These are phyloP conservation scores for Thelonectria rubi DNA, from an alignment of 2,329 filamentous ascomycete genomes.

Conservation along the genomic window DNA sequence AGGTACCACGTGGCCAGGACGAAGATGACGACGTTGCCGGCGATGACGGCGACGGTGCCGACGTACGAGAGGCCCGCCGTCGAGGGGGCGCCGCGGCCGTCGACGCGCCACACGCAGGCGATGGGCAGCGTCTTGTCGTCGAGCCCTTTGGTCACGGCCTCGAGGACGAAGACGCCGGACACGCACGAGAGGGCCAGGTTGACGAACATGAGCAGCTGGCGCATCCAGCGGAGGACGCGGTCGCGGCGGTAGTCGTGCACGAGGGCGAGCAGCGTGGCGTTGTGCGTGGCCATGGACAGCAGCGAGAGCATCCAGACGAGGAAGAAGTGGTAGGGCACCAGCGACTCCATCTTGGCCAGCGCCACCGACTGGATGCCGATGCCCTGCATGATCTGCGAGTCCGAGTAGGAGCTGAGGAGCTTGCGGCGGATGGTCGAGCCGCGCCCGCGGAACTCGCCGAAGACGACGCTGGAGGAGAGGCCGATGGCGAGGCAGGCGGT, in stretches of 20 bases:
- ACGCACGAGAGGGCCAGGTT: conserved; percentile 68
- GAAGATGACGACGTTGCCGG: conserved; percentile 67
- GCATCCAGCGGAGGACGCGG: conserved; percentile 72
- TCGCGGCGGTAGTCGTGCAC: conserved; percentile 73
- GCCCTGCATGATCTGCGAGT: conserved; percentile 74
- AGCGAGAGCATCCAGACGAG: conserved; percentile 74
- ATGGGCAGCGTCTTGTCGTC: conserved; percentile 65
- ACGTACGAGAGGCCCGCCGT: conserved; percentile 60
- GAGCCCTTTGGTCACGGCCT: conserved; percentile 62
- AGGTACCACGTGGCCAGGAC: conserved; percentile 70
- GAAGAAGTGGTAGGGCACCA: conserved; percentile 76
- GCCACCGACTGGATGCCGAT: conserved; percentile 74
- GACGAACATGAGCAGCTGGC: conserved; percentile 72
- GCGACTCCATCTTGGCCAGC: conserved; percentile 64
- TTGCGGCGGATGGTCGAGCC: conserved; percentile 67
- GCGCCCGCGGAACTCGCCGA: conserved; percentile 60
- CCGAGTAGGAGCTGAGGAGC: conserved; percentile 70
- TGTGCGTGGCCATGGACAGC: conserved; percentile 72
- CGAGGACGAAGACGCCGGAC: conserved; percentile 65
- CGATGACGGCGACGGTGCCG: conserved; percentile 70
- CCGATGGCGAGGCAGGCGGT: conserved; percentile 66
- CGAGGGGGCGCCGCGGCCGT: conserved; percentile 46
- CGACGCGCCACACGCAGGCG: conserved; percentile 66
- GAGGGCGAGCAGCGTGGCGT: conserved; percentile 70
- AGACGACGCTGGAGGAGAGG: conserved; percentile 64